These are phyloP conservation scores for Cyclocybe aegerita DNA, from an alignment of 768 basidiomycete genomes.

Conservation along the genomic window DNA sequence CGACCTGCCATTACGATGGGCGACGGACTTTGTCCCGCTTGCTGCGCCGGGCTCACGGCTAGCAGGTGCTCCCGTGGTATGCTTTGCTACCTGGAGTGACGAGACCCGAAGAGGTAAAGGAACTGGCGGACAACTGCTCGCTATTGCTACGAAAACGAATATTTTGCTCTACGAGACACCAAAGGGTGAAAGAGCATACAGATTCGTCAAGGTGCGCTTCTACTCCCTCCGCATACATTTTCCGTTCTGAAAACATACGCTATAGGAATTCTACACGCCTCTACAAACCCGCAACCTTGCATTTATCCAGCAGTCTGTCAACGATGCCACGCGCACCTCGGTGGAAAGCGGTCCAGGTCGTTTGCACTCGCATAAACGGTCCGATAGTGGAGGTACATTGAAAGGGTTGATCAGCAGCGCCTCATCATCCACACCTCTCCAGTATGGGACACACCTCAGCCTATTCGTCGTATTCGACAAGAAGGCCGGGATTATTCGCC, in stretches of 20 bases:
- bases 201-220: slow-evolving; percentile 67
- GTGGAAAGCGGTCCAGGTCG: slow-evolving; percentile 28
- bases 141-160: slow-evolving; percentile 71
- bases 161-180: slow-evolving; percentile 82
- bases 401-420: slow-evolving; percentile 28
- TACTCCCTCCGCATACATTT: not conserved
- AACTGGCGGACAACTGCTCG: slow-evolving; percentile 56
- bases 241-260: not conserved
- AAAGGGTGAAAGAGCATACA: slow-evolving; percentile 78
- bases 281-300: slow-evolving; percentile 60
- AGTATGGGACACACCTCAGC: slow-evolving; percentile 70
- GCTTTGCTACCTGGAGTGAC: slow-evolving; percentile 70
- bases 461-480: slow-evolving; percentile 88
- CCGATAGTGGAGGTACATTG: slow-evolving; percentile 38
- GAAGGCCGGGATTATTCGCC: slow-evolving; percentile 80
- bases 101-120: slow-evolving; percentile 43
- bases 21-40: slow-evolving; percentile 84
- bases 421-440: slow-evolving; percentile 31
- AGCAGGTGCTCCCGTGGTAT: slow-evolving; percentile 52
- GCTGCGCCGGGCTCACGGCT: slow-evolving; percentile 67
- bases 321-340: slow-evolving; percentile 42
- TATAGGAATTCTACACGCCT: slow-evolving; percentile 83
- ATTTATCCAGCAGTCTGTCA: slow-evolving; percentile 69
- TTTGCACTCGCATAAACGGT: slow-evolving; percentile 38
- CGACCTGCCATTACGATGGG: slow-evolving; percentile 76